A percentile compares a stretch with the other conserved stretches of the same genome.
Evolutionary conservation across 495 filamentous ascomycete species (phyloP).

Genomic region (Penicillium psychrofluorescens): DNA sequence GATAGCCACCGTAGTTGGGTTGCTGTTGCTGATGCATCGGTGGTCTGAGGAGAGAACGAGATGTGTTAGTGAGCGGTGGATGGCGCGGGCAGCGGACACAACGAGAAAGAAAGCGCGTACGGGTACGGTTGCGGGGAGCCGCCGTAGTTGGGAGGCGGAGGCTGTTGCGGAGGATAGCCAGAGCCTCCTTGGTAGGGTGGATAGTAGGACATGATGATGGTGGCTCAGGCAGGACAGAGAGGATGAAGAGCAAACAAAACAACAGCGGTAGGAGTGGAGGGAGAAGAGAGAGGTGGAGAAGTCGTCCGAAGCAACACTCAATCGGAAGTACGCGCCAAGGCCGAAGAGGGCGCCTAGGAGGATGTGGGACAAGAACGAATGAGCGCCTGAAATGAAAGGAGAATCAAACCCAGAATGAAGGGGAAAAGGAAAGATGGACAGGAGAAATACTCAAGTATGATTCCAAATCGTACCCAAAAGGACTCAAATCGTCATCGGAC

Average conservation of each 20-base stretch:
- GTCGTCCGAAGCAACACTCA: too few species aligned
- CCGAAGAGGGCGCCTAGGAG: too few species aligned
- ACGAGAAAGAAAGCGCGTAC: slow-evolving; percentile 18
- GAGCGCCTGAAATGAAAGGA: too few species aligned
- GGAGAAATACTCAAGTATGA: too few species aligned
- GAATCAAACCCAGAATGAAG: too few species aligned
- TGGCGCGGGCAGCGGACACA: background rate
- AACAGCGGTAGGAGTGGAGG: background rate
- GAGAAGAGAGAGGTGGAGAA: background rate
- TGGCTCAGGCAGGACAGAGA: background rate
- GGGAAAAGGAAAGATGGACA: too few species aligned
- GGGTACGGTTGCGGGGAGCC: slow-evolving; percentile 25
- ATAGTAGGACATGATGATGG: slow-evolving; percentile 44
- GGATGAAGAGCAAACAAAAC: background rate
- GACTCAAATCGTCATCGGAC: background rate
- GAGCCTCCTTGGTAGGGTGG: slow-evolving; percentile 39
- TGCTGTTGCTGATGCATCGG: slow-evolving; percentile 27
- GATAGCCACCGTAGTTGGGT: slow-evolving; percentile 39
- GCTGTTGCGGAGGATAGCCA: slow-evolving; percentile 42
- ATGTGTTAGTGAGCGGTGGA: slow-evolving; percentile 2
- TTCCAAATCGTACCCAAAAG: background rate
- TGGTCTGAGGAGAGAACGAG: slow-evolving; percentile 9
- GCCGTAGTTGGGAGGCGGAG: slow-evolving; percentile 10
- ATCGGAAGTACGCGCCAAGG: too few species aligned
- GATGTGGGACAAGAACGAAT: too few species aligned